These are phyloP conservation scores for Aspergillus sp. DNA, from an alignment of 2,329 filamentous ascomycete genomes.

Conservation along the genomic window DNA sequence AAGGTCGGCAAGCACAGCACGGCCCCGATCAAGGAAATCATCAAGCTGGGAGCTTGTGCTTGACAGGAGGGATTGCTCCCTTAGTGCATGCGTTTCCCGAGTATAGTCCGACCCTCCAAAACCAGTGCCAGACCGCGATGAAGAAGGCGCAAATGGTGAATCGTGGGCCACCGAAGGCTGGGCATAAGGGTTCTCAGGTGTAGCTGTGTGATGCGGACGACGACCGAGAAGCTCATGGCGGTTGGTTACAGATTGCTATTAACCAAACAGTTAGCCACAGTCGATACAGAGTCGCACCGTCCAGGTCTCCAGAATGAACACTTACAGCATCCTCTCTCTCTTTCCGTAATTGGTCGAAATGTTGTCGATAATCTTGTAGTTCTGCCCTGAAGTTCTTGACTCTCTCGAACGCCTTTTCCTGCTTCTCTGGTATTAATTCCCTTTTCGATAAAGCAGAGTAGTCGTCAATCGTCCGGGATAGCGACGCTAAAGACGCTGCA, in stretches of 20 bases:
- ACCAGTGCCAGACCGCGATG: conserved; percentile 38
- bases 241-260: conserved; percentile 62
- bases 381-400: conserved; percentile 83
- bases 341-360: conserved; percentile 75
- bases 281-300: not conserved
- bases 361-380: conserved; percentile 73
- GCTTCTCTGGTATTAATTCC: conserved; percentile 86
- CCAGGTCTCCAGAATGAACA: not conserved
- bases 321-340: conserved; percentile 71
- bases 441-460: conserved; percentile 83
- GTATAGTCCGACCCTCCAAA: conserved; percentile 58
- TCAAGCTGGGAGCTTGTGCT: conserved; percentile 83
- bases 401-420: conserved; percentile 84
- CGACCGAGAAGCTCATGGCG: conserved; percentile 81
- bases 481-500: conserved; percentile 74
- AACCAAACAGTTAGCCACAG: not conserved
- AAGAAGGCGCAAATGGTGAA: conserved; percentile 43
- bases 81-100: conserved; percentile 78
- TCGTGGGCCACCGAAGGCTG: conserved; percentile 51
- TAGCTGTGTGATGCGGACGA: conserved; percentile 72
- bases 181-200: conserved; percentile 91
- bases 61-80: conserved; percentile 85
- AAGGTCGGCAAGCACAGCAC: conserved; percentile 85
- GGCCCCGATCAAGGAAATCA: conserved; percentile 87
- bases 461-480: conserved; percentile 88